Evolutionary conservation across 129 eudicot genomes (phyloP), one percentile per base, ranked within the genome.

Genomic region (Centrapalus pauciflorus): DNA sequence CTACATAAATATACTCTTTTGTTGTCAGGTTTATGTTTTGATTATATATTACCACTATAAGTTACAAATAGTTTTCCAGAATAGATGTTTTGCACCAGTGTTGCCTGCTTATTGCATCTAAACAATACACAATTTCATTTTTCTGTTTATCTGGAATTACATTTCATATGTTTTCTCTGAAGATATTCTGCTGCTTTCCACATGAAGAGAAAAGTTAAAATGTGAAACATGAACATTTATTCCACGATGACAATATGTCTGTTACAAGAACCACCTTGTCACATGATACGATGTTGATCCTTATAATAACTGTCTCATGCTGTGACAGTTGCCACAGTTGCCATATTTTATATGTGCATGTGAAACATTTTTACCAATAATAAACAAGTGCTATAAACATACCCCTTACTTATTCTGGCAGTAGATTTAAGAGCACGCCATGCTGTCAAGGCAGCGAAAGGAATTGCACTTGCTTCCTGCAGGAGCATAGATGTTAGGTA

Each of bases 391-490:
- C 1, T n/a, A n/a, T 6, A 70, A 32, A 70, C 90, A 28, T 86
- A 93, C 99, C 99, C 99, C 64, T 83, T 50, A 27, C 76, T 78
- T 74, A 89, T 89, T 69, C 87, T 82, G 40, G 96, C 99, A 25
- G 87, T 88, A 40, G 95, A 80, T 80, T 77, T 89, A 41, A 93
- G 74, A 20, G 96, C 99, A 76, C 99, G 95, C 99, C 99, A 93
- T 64, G 99, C 99, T 75, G 99, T 93, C 79, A 89, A 72, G 27
- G 96, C 92, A 79, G 99, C 93, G 77, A 93, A 93, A 56, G 96
- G 96, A 73, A 93, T 93, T 21, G 95, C 95, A 63, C 95, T 75
- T 51, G 99, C 96, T 61, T 89, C 99, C 96, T 93, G 93, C 67
- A 58, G 30, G 60, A 52, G 59, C 24, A 43, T 33, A 76, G 51